phyloP scores from a whole-genome alignment of 139 green algal species.

The Desmodesmus armatus region DNA sequence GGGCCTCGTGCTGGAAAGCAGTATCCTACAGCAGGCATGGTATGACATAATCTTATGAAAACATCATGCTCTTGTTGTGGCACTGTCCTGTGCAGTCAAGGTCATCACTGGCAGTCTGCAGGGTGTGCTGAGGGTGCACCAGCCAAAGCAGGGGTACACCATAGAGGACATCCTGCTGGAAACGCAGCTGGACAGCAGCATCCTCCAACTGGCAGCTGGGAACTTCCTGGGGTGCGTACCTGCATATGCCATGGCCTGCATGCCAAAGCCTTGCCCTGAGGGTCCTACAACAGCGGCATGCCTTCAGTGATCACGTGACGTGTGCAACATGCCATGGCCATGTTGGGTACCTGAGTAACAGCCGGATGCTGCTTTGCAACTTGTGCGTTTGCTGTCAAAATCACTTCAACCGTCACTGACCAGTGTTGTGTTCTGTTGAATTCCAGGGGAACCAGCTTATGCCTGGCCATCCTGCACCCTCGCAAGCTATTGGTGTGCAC shows the following conservation, averaged over 20 bases:
- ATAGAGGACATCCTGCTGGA: constrained; percentile 70
- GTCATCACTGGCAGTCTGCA: constrained; percentile 71
- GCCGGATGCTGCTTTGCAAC: background rate
- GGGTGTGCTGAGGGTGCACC: constrained; percentile 72
- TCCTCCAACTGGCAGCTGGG: constrained; percentile 66
- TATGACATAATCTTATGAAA: background rate
- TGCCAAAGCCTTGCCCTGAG: too few species aligned
- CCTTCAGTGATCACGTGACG: background rate
- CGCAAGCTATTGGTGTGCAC: constrained; percentile 67
- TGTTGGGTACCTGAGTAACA: background rate
- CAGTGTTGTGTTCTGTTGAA: too few species aligned
- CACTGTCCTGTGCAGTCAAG: constrained; percentile 58
- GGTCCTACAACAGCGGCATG: background rate
- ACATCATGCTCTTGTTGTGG: background rate
- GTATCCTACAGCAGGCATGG: too few species aligned
- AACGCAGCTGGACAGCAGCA: constrained; percentile 59
- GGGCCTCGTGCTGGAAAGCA: too few species aligned
- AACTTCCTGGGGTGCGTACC: constrained; percentile 58
- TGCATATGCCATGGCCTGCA: background rate
- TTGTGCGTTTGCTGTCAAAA: too few species aligned
- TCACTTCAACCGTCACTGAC: too few species aligned
- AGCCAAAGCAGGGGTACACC: constrained; percentile 53
- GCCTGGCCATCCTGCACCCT: constrained; percentile 70
- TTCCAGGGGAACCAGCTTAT: constrained; percentile 23
- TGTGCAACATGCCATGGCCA: background rate